Conservation (phyloP, 208 protist species). For the Trichomonas gallinae region DNA sequence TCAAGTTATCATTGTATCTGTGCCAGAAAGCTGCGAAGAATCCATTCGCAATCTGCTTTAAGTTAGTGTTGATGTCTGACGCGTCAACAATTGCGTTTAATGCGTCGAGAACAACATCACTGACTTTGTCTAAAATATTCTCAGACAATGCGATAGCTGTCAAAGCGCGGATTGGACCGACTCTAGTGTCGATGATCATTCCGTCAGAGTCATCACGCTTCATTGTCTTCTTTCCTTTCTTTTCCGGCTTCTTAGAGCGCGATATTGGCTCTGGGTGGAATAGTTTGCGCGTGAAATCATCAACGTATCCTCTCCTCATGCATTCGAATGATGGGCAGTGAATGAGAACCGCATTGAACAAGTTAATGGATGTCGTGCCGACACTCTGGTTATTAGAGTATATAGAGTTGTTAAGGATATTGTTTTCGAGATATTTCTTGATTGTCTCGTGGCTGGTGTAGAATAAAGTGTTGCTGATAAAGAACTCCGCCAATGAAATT, state of each 20-base stretch:
- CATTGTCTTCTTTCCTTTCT: not conserved
- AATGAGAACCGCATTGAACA: not conserved
- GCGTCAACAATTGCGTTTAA: not conserved
- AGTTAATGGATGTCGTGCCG: not conserved
- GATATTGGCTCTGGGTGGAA: not conserved
- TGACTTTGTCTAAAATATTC: not conserved
- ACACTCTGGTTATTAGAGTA: not conserved
- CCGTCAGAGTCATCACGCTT: not conserved
- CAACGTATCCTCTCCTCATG: not conserved
- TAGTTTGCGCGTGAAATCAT: not conserved
- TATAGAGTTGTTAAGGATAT: not conserved
- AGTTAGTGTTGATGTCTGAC: not conserved
- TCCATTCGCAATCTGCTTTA: not conserved
- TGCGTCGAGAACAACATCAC: not conserved
- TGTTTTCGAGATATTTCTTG: not conserved
- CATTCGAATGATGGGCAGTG: not conserved
- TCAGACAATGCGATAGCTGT: not conserved
- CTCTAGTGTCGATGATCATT: not conserved
- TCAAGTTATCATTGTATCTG: not conserved
- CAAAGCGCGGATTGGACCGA: not conserved
- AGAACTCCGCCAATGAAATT: not conserved
- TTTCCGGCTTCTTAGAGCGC: not conserved
- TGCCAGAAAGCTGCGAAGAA: not conserved
- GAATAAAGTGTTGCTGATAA: not conserved
- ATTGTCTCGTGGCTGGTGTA: not conserved